Conservation (phyloP, 257 asterid genomes). For the Petunia axillaris region DNA sequence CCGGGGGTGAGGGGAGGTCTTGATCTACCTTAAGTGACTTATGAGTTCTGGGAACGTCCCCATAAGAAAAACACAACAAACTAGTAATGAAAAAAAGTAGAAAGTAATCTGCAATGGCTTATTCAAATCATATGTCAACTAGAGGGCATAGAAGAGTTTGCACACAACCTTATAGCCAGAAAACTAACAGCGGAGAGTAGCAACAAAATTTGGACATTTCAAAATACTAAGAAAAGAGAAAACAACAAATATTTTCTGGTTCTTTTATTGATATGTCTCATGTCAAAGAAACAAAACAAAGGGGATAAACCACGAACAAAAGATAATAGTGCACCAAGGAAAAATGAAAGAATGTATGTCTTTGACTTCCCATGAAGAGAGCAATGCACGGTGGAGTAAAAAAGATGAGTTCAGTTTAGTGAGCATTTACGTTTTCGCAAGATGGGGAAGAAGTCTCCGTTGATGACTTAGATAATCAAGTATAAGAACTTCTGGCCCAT, state of each 20-base stretch:
- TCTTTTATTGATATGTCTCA: neutral
- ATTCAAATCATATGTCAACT: neutral
- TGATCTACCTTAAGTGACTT: constrained; percentile 1
- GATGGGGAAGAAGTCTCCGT: constrained; percentile 89
- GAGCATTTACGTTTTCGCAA: constrained; percentile 82
- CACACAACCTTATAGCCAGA: neutral
- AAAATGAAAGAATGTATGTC: neutral
- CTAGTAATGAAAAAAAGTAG: neutral
- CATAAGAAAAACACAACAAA: neutral
- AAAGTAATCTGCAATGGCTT: neutral
- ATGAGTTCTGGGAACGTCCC: neutral
- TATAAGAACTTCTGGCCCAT: constrained; percentile 78
- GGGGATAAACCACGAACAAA: neutral
- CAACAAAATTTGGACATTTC: neutral
- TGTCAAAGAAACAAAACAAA: neutral
- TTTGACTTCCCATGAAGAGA: neutral
- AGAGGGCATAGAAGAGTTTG: neutral
- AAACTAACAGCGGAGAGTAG: neutral
- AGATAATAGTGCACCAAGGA: neutral
- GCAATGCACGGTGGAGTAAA: neutral
- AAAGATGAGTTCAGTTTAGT: neutral
- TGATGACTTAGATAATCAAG: constrained; percentile 99
- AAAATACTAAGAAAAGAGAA: neutral
- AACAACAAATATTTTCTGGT: neutral
- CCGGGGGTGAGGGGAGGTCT: neutral